Conservation (phyloP, 2,329 filamentous ascomycete genomes). For the Fusarium cyanostomum region DNA sequence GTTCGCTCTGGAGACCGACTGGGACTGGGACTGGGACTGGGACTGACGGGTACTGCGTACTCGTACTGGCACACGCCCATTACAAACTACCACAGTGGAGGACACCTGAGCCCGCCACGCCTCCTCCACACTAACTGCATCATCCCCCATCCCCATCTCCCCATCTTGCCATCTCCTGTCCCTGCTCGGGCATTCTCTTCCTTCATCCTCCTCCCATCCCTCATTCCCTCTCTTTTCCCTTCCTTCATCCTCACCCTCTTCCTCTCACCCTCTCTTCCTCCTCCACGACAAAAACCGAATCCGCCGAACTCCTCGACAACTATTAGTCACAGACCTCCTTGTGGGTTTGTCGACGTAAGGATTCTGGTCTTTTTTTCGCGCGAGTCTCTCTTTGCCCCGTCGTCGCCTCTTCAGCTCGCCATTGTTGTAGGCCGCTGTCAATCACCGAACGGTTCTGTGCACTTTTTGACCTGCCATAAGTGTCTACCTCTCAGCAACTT, state of each 20-base stretch:
- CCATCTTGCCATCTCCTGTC: slow-evolving; percentile 38
- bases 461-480: slow-evolving; percentile 15
- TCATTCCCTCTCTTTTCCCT: slow-evolving; percentile 33
- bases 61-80: slow-evolving; percentile 25
- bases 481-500: slow-evolving; percentile 27
- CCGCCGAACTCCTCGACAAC: slow-evolving; percentile 49
- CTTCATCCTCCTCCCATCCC: slow-evolving; percentile 41
- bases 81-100: slow-evolving; percentile 26
- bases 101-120: slow-evolving; percentile 37
- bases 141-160: slow-evolving; percentile 42
- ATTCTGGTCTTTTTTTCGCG: slow-evolving; percentile 47
- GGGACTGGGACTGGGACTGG: slow-evolving; percentile 16
- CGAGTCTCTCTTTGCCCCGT: slow-evolving; percentile 42
- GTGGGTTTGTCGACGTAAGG: slow-evolving; percentile 45
- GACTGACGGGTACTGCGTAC: slow-evolving; percentile 14
- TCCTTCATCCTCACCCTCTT: slow-evolving; percentile 34
- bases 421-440: slow-evolving; percentile 42
- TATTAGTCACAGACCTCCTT: slow-evolving; percentile 45
- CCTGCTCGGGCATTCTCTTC: slow-evolving; percentile 28
- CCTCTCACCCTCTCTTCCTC: slow-evolving; percentile 34
- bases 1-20: neutral
- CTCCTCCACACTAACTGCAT: slow-evolving; percentile 41
- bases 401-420: slow-evolving; percentile 42
- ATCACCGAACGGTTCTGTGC: slow-evolving; percentile 25
- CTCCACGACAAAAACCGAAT: slow-evolving; percentile 50